A percentile compares a stretch with the other conserved stretches of the same genome.
Evolutionary conservation across 2,329 filamentous ascomycete species (phyloP).

Genomic region (Fulvia fulva): DNA sequence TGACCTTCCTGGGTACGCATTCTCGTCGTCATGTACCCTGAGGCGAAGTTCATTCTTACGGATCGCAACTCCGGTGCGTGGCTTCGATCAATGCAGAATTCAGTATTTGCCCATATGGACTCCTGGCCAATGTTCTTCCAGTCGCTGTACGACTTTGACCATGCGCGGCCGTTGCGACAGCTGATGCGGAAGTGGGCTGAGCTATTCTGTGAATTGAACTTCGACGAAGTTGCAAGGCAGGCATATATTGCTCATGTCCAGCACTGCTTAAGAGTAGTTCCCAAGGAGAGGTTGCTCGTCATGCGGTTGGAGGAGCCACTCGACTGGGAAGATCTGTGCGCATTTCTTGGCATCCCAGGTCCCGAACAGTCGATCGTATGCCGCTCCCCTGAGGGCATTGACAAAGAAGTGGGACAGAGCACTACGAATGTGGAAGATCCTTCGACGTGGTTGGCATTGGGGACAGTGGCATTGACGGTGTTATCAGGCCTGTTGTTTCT

Average conservation of each 20-base stretch:
- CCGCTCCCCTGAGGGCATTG: too few species aligned
- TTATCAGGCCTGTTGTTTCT: neutral
- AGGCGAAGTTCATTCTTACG: slow-evolving; percentile 58
- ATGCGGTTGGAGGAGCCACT: slow-evolving; percentile 17
- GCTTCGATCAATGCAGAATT: slow-evolving; percentile 4
- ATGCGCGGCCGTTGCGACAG: slow-evolving; percentile 2
- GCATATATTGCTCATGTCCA: slow-evolving; percentile 8
- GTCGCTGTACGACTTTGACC: slow-evolving; percentile 2
- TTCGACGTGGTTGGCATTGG: neutral
- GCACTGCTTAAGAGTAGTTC: slow-evolving; percentile 12
- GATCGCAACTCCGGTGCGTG: slow-evolving; percentile 17
- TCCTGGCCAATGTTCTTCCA: slow-evolving; percentile 6
- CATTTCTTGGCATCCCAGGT: slow-evolving; percentile 26
- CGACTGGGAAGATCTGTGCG: slow-evolving; percentile 29
- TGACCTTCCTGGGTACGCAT: slow-evolving; percentile 26
- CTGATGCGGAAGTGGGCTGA: slow-evolving; percentile 3
- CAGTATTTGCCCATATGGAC: neutral
- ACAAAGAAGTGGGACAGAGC: too few species aligned
- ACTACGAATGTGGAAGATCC: too few species aligned
- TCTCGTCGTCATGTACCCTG: slow-evolving; percentile 54
- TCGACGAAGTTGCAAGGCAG: neutral
- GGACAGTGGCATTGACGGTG: neutral
- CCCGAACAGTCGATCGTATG: too few species aligned
- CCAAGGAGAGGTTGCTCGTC: slow-evolving; percentile 25
- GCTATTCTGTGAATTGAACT: neutral